phyloP scores from a whole-genome alignment of 208 protist genomes.

The Leishmania turanica region DNA sequence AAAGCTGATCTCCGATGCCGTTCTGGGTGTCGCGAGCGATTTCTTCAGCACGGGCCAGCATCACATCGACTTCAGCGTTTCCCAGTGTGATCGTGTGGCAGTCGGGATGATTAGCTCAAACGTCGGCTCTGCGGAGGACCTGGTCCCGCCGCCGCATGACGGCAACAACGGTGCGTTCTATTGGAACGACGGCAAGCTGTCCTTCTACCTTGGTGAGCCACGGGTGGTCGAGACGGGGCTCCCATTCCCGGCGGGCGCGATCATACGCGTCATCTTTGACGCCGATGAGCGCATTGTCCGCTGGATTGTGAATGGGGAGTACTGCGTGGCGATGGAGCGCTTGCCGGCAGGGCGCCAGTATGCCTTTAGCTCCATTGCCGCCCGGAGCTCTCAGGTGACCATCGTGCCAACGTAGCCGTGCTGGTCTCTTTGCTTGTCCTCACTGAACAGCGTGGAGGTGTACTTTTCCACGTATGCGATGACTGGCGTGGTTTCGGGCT shows the following conservation, averaged over 20 bases:
- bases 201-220: slow-evolving; percentile 44
- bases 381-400: slow-evolving; percentile 54
- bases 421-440: neutral
- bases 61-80: slow-evolving; percentile 50
- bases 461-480: neutral
- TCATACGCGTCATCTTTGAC: slow-evolving; percentile 58
- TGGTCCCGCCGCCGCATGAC: slow-evolving; percentile 7
- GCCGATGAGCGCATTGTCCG: slow-evolving; percentile 48
- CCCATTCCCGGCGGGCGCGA: slow-evolving; percentile 29
- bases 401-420: slow-evolving; percentile 31
- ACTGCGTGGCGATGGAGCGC: slow-evolving; percentile 55
- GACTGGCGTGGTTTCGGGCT: neutral
- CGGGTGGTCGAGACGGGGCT: slow-evolving; percentile 41
- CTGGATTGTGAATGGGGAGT: slow-evolving; percentile 56
- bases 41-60: slow-evolving; percentile 45
- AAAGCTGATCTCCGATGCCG: slow-evolving; percentile 43
- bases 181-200: slow-evolving; percentile 71
- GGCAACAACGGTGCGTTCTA: slow-evolving; percentile 46
- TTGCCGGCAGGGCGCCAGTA: slow-evolving; percentile 44
- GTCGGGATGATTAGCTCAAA: slow-evolving; percentile 47
- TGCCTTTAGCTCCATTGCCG: slow-evolving; percentile 54
- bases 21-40: slow-evolving; percentile 52
- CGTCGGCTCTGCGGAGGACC: slow-evolving; percentile 6
- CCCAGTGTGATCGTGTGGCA: slow-evolving; percentile 52
- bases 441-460: neutral